A percentile compares a stretch with the other conserved stretches of the same genome.
Conservation (phyloP, 2,329 filamentous ascomycete species). For the Phaeomoniella chlamydospora region DNA sequence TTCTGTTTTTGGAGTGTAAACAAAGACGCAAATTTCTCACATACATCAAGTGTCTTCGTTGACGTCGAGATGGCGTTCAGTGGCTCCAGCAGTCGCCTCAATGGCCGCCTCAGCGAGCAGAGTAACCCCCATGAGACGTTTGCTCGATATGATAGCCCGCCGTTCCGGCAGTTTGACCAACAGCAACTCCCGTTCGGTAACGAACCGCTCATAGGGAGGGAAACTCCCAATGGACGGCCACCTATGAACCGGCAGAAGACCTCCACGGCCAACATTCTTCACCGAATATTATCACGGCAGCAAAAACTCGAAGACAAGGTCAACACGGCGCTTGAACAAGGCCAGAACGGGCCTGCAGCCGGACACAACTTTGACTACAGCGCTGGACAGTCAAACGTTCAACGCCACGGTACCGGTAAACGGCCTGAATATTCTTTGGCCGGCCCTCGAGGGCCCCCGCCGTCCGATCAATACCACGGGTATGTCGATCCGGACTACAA, state of each 20-base stretch:
- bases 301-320: not conserved
- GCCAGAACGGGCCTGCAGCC: not conserved
- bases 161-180: not conserved
- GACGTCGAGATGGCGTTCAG: not conserved
- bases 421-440: not conserved
- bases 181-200: not conserved
- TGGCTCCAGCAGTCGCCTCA: not conserved
- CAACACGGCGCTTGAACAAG: not conserved
- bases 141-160: not conserved
- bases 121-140: not conserved
- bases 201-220: not conserved
- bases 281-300: not conserved
- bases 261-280: not conserved
- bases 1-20: too few relatives aligned
- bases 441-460: not conserved
- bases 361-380: not conserved
- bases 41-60: too few relatives aligned
- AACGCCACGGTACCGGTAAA: not conserved
- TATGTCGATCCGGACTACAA: not conserved
- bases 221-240: not conserved
- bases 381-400: not conserved
- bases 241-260: not conserved
- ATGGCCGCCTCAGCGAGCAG: not conserved
- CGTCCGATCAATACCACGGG: not conserved
- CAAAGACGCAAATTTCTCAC: too few relatives aligned